Conservation (phyloP, 2,329 filamentous ascomycete genomes). For the Ophiostoma tasmaniense region DNA sequence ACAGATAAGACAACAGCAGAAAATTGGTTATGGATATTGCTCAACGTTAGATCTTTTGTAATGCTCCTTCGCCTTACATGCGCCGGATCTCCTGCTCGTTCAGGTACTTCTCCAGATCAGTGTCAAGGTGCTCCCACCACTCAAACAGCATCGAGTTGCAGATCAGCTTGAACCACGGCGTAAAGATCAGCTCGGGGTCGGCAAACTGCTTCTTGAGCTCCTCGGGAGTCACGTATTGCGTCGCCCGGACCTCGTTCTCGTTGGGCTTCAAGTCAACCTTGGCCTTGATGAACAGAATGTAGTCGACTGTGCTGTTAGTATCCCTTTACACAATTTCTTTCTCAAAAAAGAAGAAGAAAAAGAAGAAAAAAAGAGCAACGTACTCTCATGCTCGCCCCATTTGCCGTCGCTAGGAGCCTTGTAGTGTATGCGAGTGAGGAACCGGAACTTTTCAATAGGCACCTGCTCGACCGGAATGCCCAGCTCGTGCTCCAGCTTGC, state of each 20-base stretch:
- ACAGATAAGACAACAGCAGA: not conserved
- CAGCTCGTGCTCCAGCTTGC: constrained; percentile 90
- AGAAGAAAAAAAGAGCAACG: constrained; percentile 29
- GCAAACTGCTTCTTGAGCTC: constrained; percentile 79
- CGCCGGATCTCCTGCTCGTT: constrained; percentile 81
- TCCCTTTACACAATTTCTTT: too few species aligned
- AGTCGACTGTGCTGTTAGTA: constrained; percentile 60
- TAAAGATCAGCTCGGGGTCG: constrained; percentile 75
- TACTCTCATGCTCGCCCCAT: constrained; percentile 98
- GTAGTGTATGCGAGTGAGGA: constrained; percentile 96
- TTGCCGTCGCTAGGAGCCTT: constrained; percentile 93
- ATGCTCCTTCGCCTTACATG: constrained; percentile 45
- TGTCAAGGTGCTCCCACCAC: constrained; percentile 86
- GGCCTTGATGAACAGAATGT: constrained; percentile 96
- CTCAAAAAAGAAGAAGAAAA: too few species aligned
- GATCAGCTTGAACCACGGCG: constrained; percentile 98
- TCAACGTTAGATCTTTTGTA: not conserved
- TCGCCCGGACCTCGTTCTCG: constrained; percentile 80
- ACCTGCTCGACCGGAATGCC: constrained; percentile 87
- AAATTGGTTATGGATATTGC: not conserved
- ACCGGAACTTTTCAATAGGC: constrained; percentile 82
- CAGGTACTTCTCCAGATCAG: constrained; percentile 73
- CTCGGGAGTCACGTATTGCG: constrained; percentile 72
- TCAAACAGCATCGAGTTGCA: constrained; percentile 96
- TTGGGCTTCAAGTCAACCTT: constrained; percentile 78